These are phyloP conservation scores for Tricholoma hemisulphureum DNA, from an alignment of 768 basidiomycete species.

Conservation along the genomic window DNA sequence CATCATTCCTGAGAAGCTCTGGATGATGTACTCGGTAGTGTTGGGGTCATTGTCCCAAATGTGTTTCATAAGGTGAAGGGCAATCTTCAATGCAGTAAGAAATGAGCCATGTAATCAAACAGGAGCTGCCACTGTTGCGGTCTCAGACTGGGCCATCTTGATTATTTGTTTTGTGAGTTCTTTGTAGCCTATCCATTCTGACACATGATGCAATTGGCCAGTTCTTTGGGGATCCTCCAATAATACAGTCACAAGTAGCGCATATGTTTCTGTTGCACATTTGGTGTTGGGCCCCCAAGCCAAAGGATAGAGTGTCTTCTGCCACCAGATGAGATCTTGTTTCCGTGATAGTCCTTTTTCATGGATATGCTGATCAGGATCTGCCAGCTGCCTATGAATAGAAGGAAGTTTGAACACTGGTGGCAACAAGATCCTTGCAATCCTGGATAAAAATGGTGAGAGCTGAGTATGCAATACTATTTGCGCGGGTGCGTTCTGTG, in stretches of 20 bases:
- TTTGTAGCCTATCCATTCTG: not conserved
- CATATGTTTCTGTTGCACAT: not conserved
- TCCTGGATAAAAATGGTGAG: not conserved
- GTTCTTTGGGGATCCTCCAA: not conserved
- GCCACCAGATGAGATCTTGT: not conserved
- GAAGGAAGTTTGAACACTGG: not conserved
- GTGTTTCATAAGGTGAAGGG: not conserved
- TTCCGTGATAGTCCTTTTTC: not conserved
- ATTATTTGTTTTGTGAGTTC: not conserved
- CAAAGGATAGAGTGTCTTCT: not conserved
- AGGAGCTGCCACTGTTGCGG: not conserved
- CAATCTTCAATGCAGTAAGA: not conserved
- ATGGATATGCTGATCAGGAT: not conserved
- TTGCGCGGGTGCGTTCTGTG: not conserved
- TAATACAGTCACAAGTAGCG: not conserved
- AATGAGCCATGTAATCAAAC: not conserved
- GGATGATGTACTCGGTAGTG: not conserved
- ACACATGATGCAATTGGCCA: not conserved
- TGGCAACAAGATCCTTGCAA: not conserved
- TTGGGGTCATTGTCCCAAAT: too few relatives aligned
- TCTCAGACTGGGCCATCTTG: not conserved
- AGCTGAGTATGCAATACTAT: not conserved
- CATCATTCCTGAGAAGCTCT: not conserved
- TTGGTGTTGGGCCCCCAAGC: not conserved
- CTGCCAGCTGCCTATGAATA: not conserved